These are phyloP conservation scores for Alternaria metachromatica DNA, from an alignment of 2,329 filamentous ascomycete genomes.

Conservation along the genomic window DNA sequence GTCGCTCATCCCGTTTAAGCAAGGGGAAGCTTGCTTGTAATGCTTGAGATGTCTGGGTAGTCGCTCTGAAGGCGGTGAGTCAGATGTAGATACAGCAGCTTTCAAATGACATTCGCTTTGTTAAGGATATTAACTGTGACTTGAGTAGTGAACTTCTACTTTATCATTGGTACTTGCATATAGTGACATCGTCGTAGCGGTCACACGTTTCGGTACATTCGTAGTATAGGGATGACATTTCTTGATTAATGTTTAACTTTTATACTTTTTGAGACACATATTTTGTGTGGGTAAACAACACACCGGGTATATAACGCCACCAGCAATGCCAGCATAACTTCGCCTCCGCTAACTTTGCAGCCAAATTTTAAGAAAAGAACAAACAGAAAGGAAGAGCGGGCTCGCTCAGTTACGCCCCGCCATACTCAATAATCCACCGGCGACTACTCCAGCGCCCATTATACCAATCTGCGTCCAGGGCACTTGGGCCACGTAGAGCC, in stretches of 20 bases:
- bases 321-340: background rate
- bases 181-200: background rate
- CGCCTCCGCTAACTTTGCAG: background rate
- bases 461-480: background rate
- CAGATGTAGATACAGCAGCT: background rate
- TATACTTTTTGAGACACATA: background rate
- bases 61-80: background rate
- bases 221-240: background rate
- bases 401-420: background rate
- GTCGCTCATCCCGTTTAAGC: slow-evolving; percentile 19
- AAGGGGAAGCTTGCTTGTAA: background rate
- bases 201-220: background rate
- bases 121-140: background rate
- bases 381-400: background rate
- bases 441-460: background rate
- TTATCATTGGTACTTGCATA: background rate
- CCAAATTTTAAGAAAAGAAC: background rate
- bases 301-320: slow-evolving; percentile 6
- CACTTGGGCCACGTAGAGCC: background rate
- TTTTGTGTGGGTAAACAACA: background rate
- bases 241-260: background rate
- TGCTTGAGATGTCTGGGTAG: background rate
- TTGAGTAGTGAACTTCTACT: background rate
- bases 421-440: background rate
- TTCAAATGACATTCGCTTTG: background rate